A percentile compares a stretch with the other conserved stretches of the same genome.
Conservation (phyloP, 1,139 yeast genomes). For the Eremothecium cymbalariae region DNA sequence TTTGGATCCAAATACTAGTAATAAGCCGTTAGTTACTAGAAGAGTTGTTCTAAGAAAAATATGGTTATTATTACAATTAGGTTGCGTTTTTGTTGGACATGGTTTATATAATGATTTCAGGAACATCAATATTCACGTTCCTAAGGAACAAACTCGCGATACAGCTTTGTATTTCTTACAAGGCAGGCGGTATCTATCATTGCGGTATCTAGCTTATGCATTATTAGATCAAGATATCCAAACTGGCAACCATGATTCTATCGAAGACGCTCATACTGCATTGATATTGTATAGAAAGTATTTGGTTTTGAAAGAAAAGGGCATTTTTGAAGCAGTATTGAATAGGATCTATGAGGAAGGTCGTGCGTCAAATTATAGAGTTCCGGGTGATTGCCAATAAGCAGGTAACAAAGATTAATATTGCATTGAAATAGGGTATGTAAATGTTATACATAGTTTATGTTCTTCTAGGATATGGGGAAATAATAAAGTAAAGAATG, state of each 20-base stretch:
- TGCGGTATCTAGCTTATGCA: constrained; percentile 80
- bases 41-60: constrained; percentile 81
- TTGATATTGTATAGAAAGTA: constrained; percentile 67
- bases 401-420: no score
- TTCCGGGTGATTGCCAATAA: constrained; percentile 40
- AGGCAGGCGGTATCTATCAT: constrained; percentile 71
- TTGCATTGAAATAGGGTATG: no score
- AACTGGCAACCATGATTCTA: constrained; percentile 90
- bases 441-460: no score
- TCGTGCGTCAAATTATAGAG: constrained; percentile 47
- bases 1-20: constrained; percentile 61
- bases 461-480: no score
- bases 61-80: constrained; percentile 81
- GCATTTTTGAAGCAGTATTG: constrained; percentile 53
- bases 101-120: constrained; percentile 88
- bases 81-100: constrained; percentile 92
- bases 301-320: constrained; percentile 48
- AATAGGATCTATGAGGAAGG: constrained; percentile 74
- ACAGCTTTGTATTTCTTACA: constrained; percentile 72
- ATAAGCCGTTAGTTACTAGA: constrained; percentile 63
- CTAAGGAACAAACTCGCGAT: constrained; percentile 76
- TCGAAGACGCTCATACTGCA: constrained; percentile 92
- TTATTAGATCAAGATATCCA: constrained; percentile 72
- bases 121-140: constrained; percentile 85
- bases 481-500: no score